Conservation (phyloP, 179 eudicot species). For the Drosera spatulata region DNA sequence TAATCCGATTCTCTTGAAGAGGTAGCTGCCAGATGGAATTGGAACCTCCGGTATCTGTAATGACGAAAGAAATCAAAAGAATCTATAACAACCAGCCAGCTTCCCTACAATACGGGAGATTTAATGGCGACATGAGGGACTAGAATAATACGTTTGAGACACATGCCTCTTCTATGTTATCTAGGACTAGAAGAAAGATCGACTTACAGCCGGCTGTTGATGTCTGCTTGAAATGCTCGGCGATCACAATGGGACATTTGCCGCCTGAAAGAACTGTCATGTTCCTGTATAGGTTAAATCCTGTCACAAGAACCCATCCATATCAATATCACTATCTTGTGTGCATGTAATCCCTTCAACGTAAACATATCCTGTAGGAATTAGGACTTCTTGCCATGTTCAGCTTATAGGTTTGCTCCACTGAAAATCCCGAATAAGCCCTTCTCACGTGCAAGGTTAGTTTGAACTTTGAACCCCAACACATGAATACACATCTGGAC, state of each 20-base stretch:
- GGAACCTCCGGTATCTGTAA: constrained; percentile 32
- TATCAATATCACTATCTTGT: too few species aligned
- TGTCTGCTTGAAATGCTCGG: neutral
- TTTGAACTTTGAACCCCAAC: too few species aligned
- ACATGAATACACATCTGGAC: too few species aligned
- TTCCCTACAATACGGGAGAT: neutral
- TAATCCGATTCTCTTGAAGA: constrained; percentile 15
- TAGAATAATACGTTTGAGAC: neutral
- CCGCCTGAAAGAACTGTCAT: constrained; percentile 4
- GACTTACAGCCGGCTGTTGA: constrained; percentile 7
- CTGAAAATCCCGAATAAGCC: too few species aligned
- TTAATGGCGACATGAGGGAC: neutral
- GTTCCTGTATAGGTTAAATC: neutral
- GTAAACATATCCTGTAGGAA: too few species aligned
- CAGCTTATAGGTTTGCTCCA: too few species aligned
- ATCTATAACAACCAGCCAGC: neutral
- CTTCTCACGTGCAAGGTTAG: too few species aligned
- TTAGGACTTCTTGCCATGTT: too few species aligned
- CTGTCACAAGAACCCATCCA: constrained; percentile 1
- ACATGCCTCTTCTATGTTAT: neutral
- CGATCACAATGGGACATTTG: neutral
- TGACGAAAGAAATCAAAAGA: neutral
- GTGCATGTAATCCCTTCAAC: too few species aligned
- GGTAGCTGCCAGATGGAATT: constrained; percentile 13
- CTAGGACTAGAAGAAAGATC: neutral